Evolutionary conservation across 2,329 filamentous ascomycete species (phyloP), one percentile per base, ranked within the genome.

Genomic region (Hypoxylon rubiginosum): DNA sequence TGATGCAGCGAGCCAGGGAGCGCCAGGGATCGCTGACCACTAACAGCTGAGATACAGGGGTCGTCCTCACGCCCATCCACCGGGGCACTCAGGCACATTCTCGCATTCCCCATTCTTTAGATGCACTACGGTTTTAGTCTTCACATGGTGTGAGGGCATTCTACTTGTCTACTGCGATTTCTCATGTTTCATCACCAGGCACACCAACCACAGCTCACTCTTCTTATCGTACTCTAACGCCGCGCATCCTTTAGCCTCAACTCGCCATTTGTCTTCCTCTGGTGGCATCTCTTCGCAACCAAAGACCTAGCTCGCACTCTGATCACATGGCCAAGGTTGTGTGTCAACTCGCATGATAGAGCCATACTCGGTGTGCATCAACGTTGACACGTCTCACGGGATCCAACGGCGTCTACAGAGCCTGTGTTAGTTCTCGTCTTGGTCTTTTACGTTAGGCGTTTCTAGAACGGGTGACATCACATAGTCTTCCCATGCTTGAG

Each of bases 151-250:
- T 46, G 30, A 56, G 45, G 58, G 39, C 43, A 39, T 43, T 61
- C 34, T 11, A 48, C 10, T n/a, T n/a, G n/a, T 30, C 41, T 46
- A 39, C 49, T 69, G 64, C 58, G 64, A 63, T 68, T 68, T 45
- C 58, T 68, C 62, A 62, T 55, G 67, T 67, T 67, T 67, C 67
- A 69, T 67, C 61, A 56, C 52, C 51, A 67, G 41, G 55, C 34
- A 64, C 62, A 58, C 67, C 67, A 65, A 63, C 67, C 61, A 67
- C n/a, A 51, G 58, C 54, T 48, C 52, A 21, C 30, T 43, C 41
- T 46, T 48, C 58, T 52, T 62, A 64, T 64, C 54, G 41, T 58
- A 17, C 45, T 56, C 48, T 60, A 57, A 56, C 49, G 50, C 54
- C 55, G 59, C 49, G 39, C 57, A 50, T 64, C 45, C 60, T 63